Evolutionary conservation across 805 yeast species (phyloP).

Genomic region (Pichia kluyveri): DNA sequence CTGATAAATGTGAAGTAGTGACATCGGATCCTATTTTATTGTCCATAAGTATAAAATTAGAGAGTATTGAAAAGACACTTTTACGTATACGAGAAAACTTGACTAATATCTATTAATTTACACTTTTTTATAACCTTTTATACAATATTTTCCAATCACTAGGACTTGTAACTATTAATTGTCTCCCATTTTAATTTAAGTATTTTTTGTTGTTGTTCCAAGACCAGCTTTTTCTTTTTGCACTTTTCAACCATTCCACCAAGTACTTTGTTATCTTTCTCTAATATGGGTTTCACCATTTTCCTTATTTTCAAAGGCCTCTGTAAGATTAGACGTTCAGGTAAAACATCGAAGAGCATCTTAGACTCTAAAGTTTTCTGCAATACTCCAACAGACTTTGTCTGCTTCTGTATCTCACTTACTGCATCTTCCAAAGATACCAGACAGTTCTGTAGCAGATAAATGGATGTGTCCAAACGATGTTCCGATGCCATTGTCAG

Average conservation of each 20-base stretch:
- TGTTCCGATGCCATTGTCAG: neutral
- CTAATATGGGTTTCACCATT: constrained; percentile 9
- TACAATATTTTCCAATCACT: neutral
- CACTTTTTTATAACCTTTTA: neutral
- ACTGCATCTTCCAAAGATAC: constrained; percentile 4
- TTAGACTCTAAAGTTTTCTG: constrained; percentile 1
- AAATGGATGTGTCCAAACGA: constrained; percentile 4
- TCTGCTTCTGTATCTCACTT: neutral
- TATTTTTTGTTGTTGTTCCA: constrained; percentile 8
- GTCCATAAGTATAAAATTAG: constrained; percentile 54
- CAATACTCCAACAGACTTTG: constrained; percentile 1
- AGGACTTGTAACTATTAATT: neutral
- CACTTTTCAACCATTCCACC: neutral
- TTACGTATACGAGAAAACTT: constrained; percentile 22
- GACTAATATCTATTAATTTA: neutral
- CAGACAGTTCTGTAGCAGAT: constrained; percentile 1
- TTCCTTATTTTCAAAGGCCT: constrained; percentile 3
- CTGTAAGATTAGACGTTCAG: constrained; percentile 7
- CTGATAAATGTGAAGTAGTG: constrained; percentile 48
- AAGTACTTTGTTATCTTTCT: constrained; percentile 3
- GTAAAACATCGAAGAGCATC: constrained; percentile 11
- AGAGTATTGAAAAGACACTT: constrained; percentile 45
- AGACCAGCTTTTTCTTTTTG: constrained; percentile 3
- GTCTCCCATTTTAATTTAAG: constrained; percentile 11
- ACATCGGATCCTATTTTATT: constrained; percentile 62